A percentile compares a stretch with the other conserved stretches of the same genome.
Conservation (phyloP, 495 filamentous ascomycete genomes). For the Cryomyces minteri region DNA sequence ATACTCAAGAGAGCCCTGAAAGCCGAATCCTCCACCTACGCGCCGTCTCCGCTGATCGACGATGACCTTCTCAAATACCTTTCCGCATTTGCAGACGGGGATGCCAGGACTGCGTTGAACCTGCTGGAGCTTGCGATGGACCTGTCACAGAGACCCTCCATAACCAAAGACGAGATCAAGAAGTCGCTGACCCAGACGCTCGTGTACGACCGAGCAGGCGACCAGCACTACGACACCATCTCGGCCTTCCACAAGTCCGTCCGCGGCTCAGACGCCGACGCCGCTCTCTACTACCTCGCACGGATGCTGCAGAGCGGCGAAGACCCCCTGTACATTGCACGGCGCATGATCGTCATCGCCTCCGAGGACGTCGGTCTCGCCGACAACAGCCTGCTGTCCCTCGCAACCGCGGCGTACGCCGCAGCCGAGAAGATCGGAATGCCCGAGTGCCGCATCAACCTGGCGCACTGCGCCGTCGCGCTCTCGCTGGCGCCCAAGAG, state of each 20-base stretch:
- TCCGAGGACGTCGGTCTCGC: constrained; percentile 87
- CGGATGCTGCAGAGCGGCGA: constrained; percentile 95
- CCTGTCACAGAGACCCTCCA: constrained; percentile 30
- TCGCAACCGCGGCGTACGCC: constrained; percentile 69
- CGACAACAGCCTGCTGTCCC: constrained; percentile 64
- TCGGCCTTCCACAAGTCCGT: constrained; percentile 94
- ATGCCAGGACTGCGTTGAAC: constrained; percentile 83
- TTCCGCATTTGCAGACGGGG: constrained; percentile 71
- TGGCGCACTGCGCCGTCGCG: constrained; percentile 75
- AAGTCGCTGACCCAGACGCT: constrained; percentile 68
- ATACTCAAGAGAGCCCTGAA: constrained; percentile 61
- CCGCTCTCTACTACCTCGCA: constrained; percentile 78
- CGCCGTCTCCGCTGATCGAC: constrained; percentile 39
- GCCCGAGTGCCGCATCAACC: constrained; percentile 82
- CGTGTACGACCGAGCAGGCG: constrained; percentile 85
- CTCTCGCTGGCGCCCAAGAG: constrained; percentile 70
- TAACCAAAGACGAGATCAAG: constrained; percentile 53
- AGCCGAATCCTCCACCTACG: constrained; percentile 26
- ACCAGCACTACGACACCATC: constrained; percentile 92
- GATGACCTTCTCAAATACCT: constrained; percentile 63
- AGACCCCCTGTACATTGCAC: constrained; percentile 80
- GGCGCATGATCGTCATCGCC: constrained; percentile 78
- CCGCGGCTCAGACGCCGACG: constrained; percentile 71
- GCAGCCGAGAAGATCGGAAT: constrained; percentile 83
- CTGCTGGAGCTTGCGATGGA: constrained; percentile 74